Evolutionary conservation across 2,329 filamentous ascomycete genomes (phyloP).

Genomic region (Neoscytalidium dimidiatum): DNA sequence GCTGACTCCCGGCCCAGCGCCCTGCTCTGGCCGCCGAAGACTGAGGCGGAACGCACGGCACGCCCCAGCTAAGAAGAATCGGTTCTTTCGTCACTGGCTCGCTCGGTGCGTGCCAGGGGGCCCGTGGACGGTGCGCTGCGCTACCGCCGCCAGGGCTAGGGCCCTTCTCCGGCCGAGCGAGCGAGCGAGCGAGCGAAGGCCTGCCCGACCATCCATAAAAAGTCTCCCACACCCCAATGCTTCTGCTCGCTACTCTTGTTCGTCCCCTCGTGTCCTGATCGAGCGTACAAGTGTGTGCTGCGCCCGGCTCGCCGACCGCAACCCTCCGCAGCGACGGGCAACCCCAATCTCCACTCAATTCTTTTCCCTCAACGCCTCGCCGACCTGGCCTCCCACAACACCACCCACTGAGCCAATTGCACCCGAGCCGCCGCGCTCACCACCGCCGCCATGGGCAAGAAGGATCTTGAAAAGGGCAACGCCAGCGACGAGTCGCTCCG

Average conservation of each 20-base stretch:
- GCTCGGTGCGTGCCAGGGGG: constrained; percentile 13
- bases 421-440: not conserved
- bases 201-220: constrained; percentile 17
- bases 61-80: constrained; percentile 13
- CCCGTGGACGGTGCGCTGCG: not conserved
- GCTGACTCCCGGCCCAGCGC: constrained; percentile 15
- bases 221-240: constrained; percentile 5
- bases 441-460: constrained; percentile 15
- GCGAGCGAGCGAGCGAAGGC: not conserved
- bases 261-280: constrained; percentile 20
- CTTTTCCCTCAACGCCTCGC: not conserved
- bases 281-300: constrained; percentile 21
- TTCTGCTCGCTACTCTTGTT: constrained; percentile 19
- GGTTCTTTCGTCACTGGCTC: constrained; percentile 19
- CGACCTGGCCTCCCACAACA: not conserved
- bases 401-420: not conserved
- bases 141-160: not conserved
- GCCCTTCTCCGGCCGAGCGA: constrained; percentile 11
- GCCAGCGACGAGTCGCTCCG: not conserved
- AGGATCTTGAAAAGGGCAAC: constrained; percentile 19
- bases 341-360: not conserved
- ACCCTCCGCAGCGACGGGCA: constrained; percentile 14
- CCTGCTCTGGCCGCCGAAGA: constrained; percentile 7
- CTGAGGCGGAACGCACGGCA: constrained; percentile 20
- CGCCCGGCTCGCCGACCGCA: constrained; percentile 17